Evolutionary conservation across 2,329 filamentous ascomycete species (phyloP).

Genomic region (Lachnellula hyalina): DNA sequence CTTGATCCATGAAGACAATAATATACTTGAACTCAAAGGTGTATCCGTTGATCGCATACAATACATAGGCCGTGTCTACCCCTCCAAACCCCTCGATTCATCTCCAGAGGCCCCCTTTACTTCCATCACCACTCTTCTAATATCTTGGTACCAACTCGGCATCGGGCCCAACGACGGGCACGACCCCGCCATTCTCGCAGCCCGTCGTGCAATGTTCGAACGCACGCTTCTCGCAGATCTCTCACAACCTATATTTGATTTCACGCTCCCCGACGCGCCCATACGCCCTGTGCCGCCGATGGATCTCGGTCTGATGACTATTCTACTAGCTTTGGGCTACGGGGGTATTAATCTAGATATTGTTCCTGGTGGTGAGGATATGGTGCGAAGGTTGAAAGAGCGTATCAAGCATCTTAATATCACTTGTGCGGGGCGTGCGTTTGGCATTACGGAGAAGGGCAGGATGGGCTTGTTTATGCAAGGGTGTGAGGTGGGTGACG

Average conservation of each 20-base stretch:
- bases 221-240: neutral
- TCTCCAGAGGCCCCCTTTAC: neutral
- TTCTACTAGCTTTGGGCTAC: neutral
- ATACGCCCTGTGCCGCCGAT: neutral
- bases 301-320: neutral
- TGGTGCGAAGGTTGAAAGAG: neutral
- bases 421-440: neutral
- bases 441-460: neutral
- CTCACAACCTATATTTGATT: neutral
- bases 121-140: neutral
- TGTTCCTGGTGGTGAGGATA: neutral
- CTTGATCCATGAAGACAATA: neutral
- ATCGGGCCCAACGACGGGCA: neutral
- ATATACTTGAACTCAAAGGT: neutral
- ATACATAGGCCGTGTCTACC: neutral
- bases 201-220: neutral
- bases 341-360: neutral
- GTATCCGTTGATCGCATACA: neutral
- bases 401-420: neutral
- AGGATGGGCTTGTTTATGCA: neutral
- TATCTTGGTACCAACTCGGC: neutral
- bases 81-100: neutral
- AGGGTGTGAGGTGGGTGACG: neutral
- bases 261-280: neutral
- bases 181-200: neutral